Evolutionary conservation across 257 asterid species (phyloP).

Genomic region (Apocynum venetum): DNA sequence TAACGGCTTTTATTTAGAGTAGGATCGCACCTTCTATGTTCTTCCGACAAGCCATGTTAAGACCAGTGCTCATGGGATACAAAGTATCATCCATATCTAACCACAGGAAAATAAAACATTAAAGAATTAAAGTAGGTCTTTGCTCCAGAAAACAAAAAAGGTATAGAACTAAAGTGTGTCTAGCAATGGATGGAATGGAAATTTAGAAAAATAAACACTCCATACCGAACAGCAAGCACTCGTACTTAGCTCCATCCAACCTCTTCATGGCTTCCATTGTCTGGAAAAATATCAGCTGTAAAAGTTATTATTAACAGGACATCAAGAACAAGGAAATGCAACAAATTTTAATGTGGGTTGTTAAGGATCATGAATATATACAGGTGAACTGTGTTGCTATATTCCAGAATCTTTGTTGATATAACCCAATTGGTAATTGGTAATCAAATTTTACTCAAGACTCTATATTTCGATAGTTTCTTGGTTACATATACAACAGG

Average conservation of each 20-base stretch:
- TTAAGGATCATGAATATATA: too few relatives aligned
- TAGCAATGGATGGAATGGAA: neutral
- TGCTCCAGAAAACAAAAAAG: neutral
- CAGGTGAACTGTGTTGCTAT: too few relatives aligned
- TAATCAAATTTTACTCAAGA: too few relatives aligned
- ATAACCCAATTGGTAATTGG: too few relatives aligned
- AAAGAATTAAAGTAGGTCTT: neutral
- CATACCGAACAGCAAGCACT: constrained; percentile 4
- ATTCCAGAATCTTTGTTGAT: too few relatives aligned
- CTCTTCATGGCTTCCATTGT: constrained; percentile 7
- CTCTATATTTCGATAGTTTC: too few relatives aligned
- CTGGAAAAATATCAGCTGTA: neutral
- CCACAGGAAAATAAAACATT: neutral
- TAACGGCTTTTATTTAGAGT: neutral
- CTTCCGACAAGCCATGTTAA: constrained; percentile 72
- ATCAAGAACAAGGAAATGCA: neutral
- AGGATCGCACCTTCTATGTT: constrained; percentile 58
- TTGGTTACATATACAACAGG: too few relatives aligned
- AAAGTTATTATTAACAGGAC: neutral
- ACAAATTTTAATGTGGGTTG: too few relatives aligned
- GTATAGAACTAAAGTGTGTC: neutral
- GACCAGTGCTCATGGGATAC: constrained; percentile 79
- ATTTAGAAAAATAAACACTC: neutral
- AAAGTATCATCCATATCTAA: constrained; percentile 89
- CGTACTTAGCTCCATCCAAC: neutral